Percentiles rank a stretch among this genome's conserved stretches.
These are phyloP conservation scores for Spathaspora gorwiae DNA, from an alignment of 805 yeast genomes.

Conservation along the genomic window DNA sequence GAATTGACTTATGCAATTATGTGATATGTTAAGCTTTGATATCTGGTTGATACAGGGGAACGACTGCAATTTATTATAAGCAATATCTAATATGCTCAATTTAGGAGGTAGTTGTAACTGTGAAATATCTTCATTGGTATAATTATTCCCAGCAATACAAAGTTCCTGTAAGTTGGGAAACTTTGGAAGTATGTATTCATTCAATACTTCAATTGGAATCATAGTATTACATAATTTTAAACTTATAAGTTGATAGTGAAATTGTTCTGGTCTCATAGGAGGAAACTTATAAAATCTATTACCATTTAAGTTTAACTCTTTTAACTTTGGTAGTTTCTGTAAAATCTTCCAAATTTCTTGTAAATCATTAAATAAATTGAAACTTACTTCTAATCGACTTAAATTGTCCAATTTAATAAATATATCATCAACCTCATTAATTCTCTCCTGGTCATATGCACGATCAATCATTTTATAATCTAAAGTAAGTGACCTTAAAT, in stretches of 20 bases:
- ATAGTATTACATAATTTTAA: constrained; percentile 25
- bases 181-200: constrained; percentile 12
- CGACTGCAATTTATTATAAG: constrained; percentile 37
- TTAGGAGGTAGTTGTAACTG: constrained; percentile 5
- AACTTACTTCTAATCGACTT: constrained; percentile 52
- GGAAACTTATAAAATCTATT: constrained; percentile 32
- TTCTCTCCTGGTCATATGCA: constrained; percentile 4
- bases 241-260: constrained; percentile 9
- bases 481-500: constrained; percentile 48
- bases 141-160: constrained; percentile 31
- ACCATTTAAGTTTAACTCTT: constrained; percentile 49
- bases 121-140: constrained; percentile 15
- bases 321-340: constrained; percentile 30
- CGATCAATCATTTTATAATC: constrained; percentile 35
- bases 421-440: neutral
- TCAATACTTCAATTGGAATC: constrained; percentile 13
- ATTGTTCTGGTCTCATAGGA: neutral
- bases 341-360: constrained; percentile 35
- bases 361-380: constrained; percentile 48
- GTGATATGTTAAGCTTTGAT: constrained; percentile 23
- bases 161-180: constrained; percentile 37
- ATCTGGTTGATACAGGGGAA: constrained; percentile 37
- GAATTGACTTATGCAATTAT: neutral
- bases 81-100: constrained; percentile 21
- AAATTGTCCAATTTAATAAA: constrained; percentile 15